Conservation (phyloP, 108 stramenopile species). For the Skeletonema tropicum region DNA sequence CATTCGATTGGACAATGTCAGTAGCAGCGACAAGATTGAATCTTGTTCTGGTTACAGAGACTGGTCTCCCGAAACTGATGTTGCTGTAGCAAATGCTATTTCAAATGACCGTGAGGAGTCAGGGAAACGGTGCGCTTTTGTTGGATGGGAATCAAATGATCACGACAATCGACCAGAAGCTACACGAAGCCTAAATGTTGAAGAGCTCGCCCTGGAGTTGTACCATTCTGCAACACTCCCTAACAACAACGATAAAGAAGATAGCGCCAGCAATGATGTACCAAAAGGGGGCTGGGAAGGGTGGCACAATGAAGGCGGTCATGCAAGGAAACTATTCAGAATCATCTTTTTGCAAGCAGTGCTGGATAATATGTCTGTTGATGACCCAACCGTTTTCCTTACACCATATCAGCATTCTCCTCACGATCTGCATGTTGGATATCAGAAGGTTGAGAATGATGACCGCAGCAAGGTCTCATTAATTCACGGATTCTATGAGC, state of each 20-base stretch:
- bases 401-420: conserved; percentile 85
- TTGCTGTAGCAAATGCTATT: conserved; percentile 71
- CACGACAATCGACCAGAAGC: conserved; percentile 25
- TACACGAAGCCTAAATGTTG: conserved; percentile 72
- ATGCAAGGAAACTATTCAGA: conserved; percentile 74
- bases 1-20: conserved; percentile 50
- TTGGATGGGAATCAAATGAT: conserved; percentile 69
- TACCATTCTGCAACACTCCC: conserved; percentile 74
- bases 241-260: conserved; percentile 11
- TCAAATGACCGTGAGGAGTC: conserved; percentile 25
- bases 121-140: conserved; percentile 71
- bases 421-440: conserved; percentile 83
- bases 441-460: conserved; percentile 7
- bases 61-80: conserved; percentile 75
- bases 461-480: background rate
- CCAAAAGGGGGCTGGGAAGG: conserved; percentile 68
- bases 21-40: conserved; percentile 12
- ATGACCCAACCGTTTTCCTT: conserved; percentile 58
- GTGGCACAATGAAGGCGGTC: conserved; percentile 85
- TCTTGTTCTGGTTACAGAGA: conserved; percentile 53
- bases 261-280: background rate
- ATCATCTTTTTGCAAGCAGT: conserved; percentile 57
- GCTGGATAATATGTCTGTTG: background rate
- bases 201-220: conserved; percentile 82
- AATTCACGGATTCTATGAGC: conserved; percentile 62